Conservation (phyloP, 1,284 basidiomycete species). For the Malassezia globosa region DNA sequence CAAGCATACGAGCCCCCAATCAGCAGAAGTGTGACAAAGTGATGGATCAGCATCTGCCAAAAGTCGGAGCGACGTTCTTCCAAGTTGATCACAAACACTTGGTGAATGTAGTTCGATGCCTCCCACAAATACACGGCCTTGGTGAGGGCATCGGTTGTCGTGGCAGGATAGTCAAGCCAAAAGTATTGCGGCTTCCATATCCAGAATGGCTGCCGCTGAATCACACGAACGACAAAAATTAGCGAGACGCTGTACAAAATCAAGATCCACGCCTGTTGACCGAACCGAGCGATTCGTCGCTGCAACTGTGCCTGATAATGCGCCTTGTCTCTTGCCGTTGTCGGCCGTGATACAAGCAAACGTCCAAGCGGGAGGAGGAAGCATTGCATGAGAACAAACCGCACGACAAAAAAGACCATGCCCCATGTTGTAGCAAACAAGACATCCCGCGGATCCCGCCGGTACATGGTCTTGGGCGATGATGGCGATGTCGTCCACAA, state of each 20-base stretch:
- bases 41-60: conserved; percentile 89
- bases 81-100: conserved; percentile 77
- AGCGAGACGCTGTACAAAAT: conserved; percentile 69
- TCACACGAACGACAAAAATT: conserved; percentile 60
- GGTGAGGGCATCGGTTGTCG: conserved; percentile 62
- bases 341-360: conserved; percentile 16
- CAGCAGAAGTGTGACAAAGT: conserved; percentile 74
- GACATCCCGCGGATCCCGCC: conserved; percentile 26
- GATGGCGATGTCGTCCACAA: background rate
- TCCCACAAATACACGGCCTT: conserved; percentile 66
- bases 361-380: conserved; percentile 31
- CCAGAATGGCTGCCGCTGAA: conserved; percentile 54
- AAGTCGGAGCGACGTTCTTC: conserved; percentile 86
- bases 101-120: conserved; percentile 85
- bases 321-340: background rate
- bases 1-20: conserved; percentile 66
- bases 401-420: conserved; percentile 28
- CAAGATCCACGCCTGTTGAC: conserved; percentile 84
- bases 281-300: conserved; percentile 63
- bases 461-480: conserved; percentile 11
- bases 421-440: conserved; percentile 34
- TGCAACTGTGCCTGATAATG: background rate
- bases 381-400: conserved; percentile 28
- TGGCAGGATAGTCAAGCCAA: conserved; percentile 74
- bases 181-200: conserved; percentile 60